phyloP scores from a whole-genome alignment of 305 asterid genomes.

The Fraxinus xanthoxyloides region DNA sequence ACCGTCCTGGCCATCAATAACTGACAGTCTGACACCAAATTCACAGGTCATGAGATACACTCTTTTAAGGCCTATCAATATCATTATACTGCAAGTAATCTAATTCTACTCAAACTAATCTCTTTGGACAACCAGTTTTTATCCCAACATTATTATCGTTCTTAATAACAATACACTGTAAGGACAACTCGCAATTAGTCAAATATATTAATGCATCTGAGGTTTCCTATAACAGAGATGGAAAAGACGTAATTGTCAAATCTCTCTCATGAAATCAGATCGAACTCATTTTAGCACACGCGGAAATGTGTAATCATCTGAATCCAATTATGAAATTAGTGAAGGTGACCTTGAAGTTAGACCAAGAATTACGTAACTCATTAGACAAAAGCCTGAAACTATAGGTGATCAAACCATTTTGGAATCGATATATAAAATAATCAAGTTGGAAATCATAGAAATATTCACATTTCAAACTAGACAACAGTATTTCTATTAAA shows the following conservation, averaged over 20 bases:
- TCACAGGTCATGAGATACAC: constrained; percentile 15
- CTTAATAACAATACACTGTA: not conserved
- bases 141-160: constrained; percentile 3
- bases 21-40: constrained; percentile 41
- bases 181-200: not conserved
- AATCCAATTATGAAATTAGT: not conserved
- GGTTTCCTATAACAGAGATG: not conserved
- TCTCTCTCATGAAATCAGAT: not conserved
- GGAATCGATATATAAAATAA: not conserved
- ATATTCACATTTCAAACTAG: not conserved
- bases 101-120: not conserved
- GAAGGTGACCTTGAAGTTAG: constrained; percentile 5
- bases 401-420: not conserved
- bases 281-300: not conserved
- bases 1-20: constrained; percentile 33
- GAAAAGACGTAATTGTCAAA: not conserved
- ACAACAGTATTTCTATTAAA: not conserved
- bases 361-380: not conserved
- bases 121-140: not conserved
- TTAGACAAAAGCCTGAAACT: not conserved
- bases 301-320: not conserved
- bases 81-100: constrained; percentile 9
- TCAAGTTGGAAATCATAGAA: not conserved
- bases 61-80: constrained; percentile 7
- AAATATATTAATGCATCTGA: not conserved